A percentile compares a stretch with the other conserved stretches of the same genome.
Evolutionary conservation across 2,329 filamentous ascomycete genomes (phyloP).

Genomic region (Neoscytalidium dimidiatum): DNA sequence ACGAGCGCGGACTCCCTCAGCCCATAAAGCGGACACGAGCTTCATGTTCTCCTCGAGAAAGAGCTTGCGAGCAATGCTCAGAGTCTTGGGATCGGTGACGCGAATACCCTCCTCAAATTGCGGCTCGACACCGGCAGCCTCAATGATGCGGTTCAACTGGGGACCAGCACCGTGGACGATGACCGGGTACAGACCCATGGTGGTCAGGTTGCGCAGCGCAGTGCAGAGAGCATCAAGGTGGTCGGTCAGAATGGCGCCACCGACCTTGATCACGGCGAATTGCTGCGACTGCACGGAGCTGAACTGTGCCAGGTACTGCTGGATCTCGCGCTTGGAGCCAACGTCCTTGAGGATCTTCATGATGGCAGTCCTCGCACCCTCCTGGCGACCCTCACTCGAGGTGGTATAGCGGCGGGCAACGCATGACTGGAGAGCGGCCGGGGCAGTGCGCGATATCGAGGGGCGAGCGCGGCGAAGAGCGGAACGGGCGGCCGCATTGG

Average conservation of each 20-base stretch:
- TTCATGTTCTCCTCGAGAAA: slow-evolving; percentile 96
- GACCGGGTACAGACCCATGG: slow-evolving; percentile 91
- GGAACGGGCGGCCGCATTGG: slow-evolving; percentile 19
- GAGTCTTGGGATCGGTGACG: slow-evolving; percentile 92
- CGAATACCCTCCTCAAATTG: slow-evolving; percentile 96
- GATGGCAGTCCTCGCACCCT: slow-evolving; percentile 62
- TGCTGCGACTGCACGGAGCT: slow-evolving; percentile 94
- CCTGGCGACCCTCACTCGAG: slow-evolving; percentile 18
- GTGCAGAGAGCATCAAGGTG: slow-evolving; percentile 89
- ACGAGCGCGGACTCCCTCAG: slow-evolving; percentile 78
- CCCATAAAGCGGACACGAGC: slow-evolving; percentile 83
- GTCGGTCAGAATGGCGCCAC: slow-evolving; percentile 92
- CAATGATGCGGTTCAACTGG: slow-evolving; percentile 88
- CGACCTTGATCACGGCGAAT: slow-evolving; percentile 98
- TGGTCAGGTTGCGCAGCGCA: slow-evolving; percentile 86
- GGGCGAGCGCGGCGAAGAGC: slow-evolving; percentile 19
- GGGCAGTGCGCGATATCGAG: slow-evolving; percentile 14
- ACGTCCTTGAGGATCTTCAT: slow-evolving; percentile 93
- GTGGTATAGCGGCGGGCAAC: slow-evolving; percentile 13
- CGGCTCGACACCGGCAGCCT: slow-evolving; percentile 89
- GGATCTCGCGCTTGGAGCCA: slow-evolving; percentile 91
- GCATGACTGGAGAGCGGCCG: slow-evolving; percentile 15
- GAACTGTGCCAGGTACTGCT: slow-evolving; percentile 97
- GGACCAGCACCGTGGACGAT: slow-evolving; percentile 95
- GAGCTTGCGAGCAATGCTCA: slow-evolving; percentile 85